Evolutionary conservation across 2,329 filamentous ascomycete genomes (phyloP).

Genomic region (Colletotrichum lindemuthianum): DNA sequence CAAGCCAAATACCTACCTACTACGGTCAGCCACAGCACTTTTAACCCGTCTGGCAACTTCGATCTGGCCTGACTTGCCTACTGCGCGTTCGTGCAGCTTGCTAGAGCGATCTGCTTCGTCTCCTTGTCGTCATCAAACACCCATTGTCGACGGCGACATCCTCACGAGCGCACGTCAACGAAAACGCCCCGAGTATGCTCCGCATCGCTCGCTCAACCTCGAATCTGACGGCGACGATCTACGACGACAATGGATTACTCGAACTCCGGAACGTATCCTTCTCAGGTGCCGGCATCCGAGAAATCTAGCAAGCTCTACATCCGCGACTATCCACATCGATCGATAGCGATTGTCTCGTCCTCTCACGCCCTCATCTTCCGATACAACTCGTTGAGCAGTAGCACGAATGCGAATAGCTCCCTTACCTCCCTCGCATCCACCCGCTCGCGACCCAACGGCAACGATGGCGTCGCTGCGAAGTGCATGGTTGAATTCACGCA

Average conservation of each 20-base stretch:
- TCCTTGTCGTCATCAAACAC: slow-evolving; percentile 5
- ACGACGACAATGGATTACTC: slow-evolving; percentile 60
- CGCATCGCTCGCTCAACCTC: slow-evolving; percentile 15
- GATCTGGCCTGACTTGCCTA: background rate
- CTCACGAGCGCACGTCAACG: slow-evolving; percentile 11
- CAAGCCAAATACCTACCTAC: slow-evolving; percentile 20
- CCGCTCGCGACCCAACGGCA: slow-evolving; percentile 53
- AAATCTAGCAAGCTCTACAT: slow-evolving; percentile 82
- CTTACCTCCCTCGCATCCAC: slow-evolving; percentile 62
- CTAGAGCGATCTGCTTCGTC: slow-evolving; percentile 2
- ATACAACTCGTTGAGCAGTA: slow-evolving; percentile 74
- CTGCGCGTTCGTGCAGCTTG: slow-evolving; percentile 1
- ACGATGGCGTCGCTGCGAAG: slow-evolving; percentile 61
- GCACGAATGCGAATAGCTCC: slow-evolving; percentile 67
- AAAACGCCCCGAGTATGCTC: slow-evolving; percentile 25
- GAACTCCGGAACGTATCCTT: slow-evolving; percentile 53
- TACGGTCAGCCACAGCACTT: slow-evolving; percentile 27
- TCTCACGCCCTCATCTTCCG: slow-evolving; percentile 87
- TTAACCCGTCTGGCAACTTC: background rate
- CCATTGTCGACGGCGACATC: slow-evolving; percentile 4
- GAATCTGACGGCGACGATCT: slow-evolving; percentile 15
- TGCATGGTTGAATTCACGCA: slow-evolving; percentile 91
- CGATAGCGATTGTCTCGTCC: slow-evolving; percentile 84
- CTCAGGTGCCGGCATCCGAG: slow-evolving; percentile 60
- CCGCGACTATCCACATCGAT: slow-evolving; percentile 86